phyloP scores from a whole-genome alignment of 495 filamentous ascomycete genomes.

The Penicillium bialowiezense region DNA sequence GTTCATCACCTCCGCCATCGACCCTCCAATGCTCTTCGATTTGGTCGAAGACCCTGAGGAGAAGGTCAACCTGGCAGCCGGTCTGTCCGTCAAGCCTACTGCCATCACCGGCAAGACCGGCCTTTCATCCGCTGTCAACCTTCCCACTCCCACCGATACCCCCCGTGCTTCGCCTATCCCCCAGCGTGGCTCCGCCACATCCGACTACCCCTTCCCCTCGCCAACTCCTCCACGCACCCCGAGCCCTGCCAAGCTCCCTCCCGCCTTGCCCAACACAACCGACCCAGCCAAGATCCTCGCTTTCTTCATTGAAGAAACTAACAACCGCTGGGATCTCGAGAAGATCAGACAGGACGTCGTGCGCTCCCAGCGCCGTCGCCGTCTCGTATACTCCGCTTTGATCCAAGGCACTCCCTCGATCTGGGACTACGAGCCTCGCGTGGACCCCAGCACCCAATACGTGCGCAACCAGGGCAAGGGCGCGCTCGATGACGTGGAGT shows the following conservation, averaged over 20 bases:
- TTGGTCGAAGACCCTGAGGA: constrained; percentile 71
- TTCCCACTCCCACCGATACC: constrained; percentile 40
- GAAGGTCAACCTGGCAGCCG: constrained; percentile 62
- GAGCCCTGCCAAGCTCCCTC: constrained; percentile 31
- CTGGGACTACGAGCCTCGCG: constrained; percentile 77
- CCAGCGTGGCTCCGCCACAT: constrained; percentile 20
- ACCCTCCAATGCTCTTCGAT: constrained; percentile 78
- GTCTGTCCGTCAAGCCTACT: constrained; percentile 25
- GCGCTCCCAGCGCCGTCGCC: constrained; percentile 65
- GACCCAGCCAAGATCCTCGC: constrained; percentile 46
- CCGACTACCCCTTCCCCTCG: constrained; percentile 39
- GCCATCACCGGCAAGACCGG: constrained; percentile 13
- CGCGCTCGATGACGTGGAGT: constrained; percentile 42
- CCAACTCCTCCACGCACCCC: constrained; percentile 38
- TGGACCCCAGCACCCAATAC: constrained; percentile 71
- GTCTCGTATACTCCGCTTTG: constrained; percentile 71
- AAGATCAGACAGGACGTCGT: constrained; percentile 67
- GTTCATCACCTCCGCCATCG: constrained; percentile 75
- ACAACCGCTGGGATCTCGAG: constrained; percentile 69
- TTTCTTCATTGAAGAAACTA: constrained; percentile 63
- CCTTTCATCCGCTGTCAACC: constrained; percentile 19
- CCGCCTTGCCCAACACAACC: constrained; percentile 35
- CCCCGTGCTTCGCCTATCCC: constrained; percentile 31
- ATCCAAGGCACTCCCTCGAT: constrained; percentile 62
- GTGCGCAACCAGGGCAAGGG: constrained; percentile 50